phyloP scores from a whole-genome alignment of 2,329 filamentous ascomycete species.

The Cytospora mali region DNA sequence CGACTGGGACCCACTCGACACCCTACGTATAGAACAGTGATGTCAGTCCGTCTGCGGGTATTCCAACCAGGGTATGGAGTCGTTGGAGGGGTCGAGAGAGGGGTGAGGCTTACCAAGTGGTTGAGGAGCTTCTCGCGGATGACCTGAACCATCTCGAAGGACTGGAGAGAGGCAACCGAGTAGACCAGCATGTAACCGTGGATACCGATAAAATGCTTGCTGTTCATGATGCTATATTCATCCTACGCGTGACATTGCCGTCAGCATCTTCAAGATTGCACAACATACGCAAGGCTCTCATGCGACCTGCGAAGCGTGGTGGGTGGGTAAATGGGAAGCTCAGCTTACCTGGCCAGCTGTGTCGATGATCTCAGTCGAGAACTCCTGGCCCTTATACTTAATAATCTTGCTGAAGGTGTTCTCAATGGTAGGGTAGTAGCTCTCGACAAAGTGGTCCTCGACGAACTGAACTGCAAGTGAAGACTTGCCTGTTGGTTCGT shows the following conservation, averaged over 20 bases:
- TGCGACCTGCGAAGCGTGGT: neutral
- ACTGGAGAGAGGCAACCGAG: conserved; percentile 90
- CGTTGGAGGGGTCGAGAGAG: neutral
- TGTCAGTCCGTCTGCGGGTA: neutral
- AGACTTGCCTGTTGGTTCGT: conserved; percentile 75
- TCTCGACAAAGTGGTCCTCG: conserved; percentile 97
- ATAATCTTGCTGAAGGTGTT: conserved; percentile 98
- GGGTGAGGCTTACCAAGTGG: conserved; percentile 70
- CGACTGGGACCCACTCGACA: conserved; percentile 87
- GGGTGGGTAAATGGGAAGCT: neutral
- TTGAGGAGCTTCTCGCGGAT: conserved; percentile 97
- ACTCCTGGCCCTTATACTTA: conserved; percentile 90
- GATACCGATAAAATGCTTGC: conserved; percentile 98
- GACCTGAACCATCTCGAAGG: conserved; percentile 96
- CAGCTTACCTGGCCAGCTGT: conserved; percentile 83
- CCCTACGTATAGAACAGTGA: conserved; percentile 58
- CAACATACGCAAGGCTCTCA: neutral
- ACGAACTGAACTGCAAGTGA: conserved; percentile 96
- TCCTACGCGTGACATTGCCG: conserved; percentile 57
- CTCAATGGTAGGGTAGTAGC: conserved; percentile 98
- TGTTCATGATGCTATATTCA: conserved; percentile 98
- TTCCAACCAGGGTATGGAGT: neutral
- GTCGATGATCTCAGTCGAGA: conserved; percentile 94
- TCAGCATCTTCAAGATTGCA: neutral
- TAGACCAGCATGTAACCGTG: conserved; percentile 99